These are phyloP conservation scores for Isoetes taiwanensis DNA, from an alignment of 75 land plant species.

Conservation along the genomic window DNA sequence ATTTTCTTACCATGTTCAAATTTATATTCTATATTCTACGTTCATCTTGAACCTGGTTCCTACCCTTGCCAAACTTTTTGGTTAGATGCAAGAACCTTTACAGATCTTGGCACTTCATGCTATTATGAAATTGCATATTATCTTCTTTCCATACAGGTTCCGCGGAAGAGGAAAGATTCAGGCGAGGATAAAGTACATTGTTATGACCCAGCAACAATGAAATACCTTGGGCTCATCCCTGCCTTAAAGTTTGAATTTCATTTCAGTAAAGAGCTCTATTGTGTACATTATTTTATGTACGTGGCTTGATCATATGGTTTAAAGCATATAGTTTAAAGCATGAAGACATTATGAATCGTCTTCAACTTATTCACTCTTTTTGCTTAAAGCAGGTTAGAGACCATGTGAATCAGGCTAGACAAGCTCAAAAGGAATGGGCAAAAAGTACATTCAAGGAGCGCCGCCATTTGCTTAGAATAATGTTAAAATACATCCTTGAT, in stretches of 20 bases:
- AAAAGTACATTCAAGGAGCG: slow-evolving; percentile 71
- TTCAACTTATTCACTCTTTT: neutral
- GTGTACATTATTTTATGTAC: neutral
- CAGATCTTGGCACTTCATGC: neutral
- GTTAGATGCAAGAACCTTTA: neutral
- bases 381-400: slow-evolving; percentile 50
- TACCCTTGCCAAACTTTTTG: no score
- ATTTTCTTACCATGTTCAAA: neutral
- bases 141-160: slow-evolving; percentile 52
- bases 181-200: slow-evolving; percentile 65
- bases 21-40: neutral
- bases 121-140: neutral
- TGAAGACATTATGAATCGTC: neutral
- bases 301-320: no score
- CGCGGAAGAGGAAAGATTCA: slow-evolving; percentile 36
- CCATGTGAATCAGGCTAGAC: slow-evolving; percentile 63
- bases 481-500: slow-evolving; percentile 75
- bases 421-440: slow-evolving; percentile 75
- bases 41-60: no score
- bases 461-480: slow-evolving; percentile 55
- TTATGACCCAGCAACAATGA: slow-evolving; percentile 94
- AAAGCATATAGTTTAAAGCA: no score
- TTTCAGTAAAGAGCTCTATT: slow-evolving; percentile 21
- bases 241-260: slow-evolving; percentile 47
- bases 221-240: slow-evolving; percentile 65